Base-by-base conservation (phyloP, 805 yeast genomes). In the Cyberlindnera nakhonratchasimensis region DNA sequence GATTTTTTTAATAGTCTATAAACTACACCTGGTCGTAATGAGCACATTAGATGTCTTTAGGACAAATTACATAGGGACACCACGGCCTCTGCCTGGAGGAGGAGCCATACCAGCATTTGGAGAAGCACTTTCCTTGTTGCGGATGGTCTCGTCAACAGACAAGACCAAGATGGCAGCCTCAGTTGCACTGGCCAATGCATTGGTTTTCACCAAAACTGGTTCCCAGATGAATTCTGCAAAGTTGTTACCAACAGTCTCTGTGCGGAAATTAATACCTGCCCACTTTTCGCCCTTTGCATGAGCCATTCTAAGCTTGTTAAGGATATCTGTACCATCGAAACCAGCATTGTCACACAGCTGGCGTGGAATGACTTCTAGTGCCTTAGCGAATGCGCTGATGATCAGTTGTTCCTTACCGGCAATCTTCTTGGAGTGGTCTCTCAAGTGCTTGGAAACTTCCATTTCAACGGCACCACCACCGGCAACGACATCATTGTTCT, bases 381-480 rank as follows among this genome's bases (percentile, higher is more conserved):
- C 96, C 53, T 85, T 84, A 19, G 99, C 99, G 67, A 80, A 93
- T 7, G 96, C 96, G 45, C 82, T 82, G 44, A 93, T 84, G 45
- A 93, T 82, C 48, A 93, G 71, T 69, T 93, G 99, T 67, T 91
- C 96, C 65, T 93, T 91, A 30, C 99, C 99, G 18, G 96, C 88
- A 55, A 93, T 86, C 16, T 87, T 77, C 58, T 83, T 82, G 19
- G 97, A 81, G 58, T 82, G 77, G 55, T 88, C 96, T 58, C 99
- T 79, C 54, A 93, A 73, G 62, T 85, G 79, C 62, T 80, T 87
- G 29, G 97, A 89, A 30, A 93, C 60, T 62, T 93, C 98, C 99
- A 93, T 93, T 67, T 93, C 99, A 50, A 89, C 84, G 26, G 99
- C 99, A 50, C 99, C 99, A 51, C 99, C 99, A 48, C 99, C 99